These are phyloP conservation scores for Dictyostelium firmibasis DNA, from an alignment of 78 protist species.

Conservation along the genomic window DNA sequence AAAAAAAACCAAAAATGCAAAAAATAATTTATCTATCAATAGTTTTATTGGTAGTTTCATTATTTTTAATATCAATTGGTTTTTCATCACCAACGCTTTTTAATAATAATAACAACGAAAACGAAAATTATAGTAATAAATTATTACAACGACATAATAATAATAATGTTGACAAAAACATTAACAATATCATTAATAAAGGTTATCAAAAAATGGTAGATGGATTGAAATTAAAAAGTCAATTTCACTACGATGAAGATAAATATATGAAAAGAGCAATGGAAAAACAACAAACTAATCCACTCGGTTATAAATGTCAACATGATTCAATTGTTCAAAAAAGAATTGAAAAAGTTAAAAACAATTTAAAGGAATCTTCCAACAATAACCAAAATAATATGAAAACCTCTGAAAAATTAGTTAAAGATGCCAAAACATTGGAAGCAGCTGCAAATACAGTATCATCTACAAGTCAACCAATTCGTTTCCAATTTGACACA, in stretches of 20 bases:
- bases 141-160: neutral
- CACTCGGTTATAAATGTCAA: constrained; percentile 11
- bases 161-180: neutral
- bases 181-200: neutral
- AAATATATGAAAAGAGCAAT: constrained; percentile 10
- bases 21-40: neutral
- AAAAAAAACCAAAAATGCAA: neutral
- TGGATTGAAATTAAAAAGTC: constrained; percentile 17
- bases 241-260: neutral
- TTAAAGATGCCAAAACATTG: neutral
- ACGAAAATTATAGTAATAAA: neutral
- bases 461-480: neutral
- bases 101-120: neutral
- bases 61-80: constrained; percentile 14
- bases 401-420: neutral
- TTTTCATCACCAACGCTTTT: neutral
- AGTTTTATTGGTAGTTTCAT: neutral
- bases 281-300: neutral
- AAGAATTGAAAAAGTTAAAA: neutral
- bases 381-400: neutral
- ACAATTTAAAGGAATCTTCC: neutral
- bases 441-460: neutral
- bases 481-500: constrained; percentile 11
- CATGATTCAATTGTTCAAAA: constrained; percentile 9
- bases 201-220: constrained; percentile 5